phyloP scores from a whole-genome alignment of 2,329 filamentous ascomycete species.

The Pseudogymnoascus verrucosus region DNA sequence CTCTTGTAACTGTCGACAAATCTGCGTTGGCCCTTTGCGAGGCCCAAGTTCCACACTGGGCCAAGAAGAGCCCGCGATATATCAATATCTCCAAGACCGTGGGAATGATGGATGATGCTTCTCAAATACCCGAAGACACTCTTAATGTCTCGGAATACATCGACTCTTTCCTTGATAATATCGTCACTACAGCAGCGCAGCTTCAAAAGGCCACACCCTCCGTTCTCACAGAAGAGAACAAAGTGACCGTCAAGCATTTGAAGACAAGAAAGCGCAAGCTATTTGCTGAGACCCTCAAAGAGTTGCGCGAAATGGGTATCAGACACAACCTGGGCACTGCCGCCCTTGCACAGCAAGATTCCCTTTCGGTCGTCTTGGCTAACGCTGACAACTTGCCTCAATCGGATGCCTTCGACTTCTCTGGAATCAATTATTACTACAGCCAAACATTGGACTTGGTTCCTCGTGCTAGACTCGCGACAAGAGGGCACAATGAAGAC shows the following conservation, averaged over 20 bases:
- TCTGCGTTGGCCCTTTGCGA: slow-evolving; percentile 23
- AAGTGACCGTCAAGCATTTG: slow-evolving; percentile 73
- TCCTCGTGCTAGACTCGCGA: slow-evolving; percentile 56
- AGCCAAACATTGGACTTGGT: slow-evolving; percentile 71
- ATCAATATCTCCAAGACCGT: slow-evolving; percentile 62
- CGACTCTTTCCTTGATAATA: slow-evolving; percentile 58
- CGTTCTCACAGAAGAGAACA: slow-evolving; percentile 79
- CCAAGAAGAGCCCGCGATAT: slow-evolving; percentile 53
- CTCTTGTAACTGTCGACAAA: slow-evolving; percentile 20
- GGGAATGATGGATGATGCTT: slow-evolving; percentile 63
- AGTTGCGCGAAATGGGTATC: slow-evolving; percentile 81
- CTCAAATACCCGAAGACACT: slow-evolving; percentile 41
- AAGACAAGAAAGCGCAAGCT: slow-evolving; percentile 86
- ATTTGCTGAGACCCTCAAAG: slow-evolving; percentile 79
- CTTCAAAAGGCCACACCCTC: slow-evolving; percentile 78
- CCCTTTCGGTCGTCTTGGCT: slow-evolving; percentile 62
- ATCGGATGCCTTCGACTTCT: slow-evolving; percentile 18
- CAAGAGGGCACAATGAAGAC: slow-evolving; percentile 73
- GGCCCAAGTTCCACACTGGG: slow-evolving; percentile 31
- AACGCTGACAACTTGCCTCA: slow-evolving; percentile 36
- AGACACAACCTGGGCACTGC: slow-evolving; percentile 72
- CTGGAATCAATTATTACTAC: slow-evolving; percentile 61
- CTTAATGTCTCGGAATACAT: slow-evolving; percentile 53
- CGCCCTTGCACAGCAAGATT: slow-evolving; percentile 64
- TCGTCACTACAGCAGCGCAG: slow-evolving; percentile 60